Evolutionary conservation across 2,329 filamentous ascomycete species (phyloP).

Genomic region (Metarhizium robertsii): DNA sequence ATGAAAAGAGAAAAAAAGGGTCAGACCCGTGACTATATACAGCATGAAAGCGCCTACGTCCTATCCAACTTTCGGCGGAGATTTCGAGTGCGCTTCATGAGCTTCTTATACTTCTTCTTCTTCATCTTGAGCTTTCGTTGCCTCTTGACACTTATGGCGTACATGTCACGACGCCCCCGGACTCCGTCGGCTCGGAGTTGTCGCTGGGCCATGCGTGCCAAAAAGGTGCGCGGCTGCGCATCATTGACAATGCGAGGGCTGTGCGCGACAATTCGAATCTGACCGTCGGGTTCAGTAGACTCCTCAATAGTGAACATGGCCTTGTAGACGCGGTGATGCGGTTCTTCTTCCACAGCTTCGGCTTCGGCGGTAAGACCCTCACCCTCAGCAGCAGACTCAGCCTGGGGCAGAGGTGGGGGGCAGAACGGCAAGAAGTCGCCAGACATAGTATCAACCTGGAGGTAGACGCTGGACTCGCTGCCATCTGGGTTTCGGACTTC

Average conservation of each 20-base stretch:
- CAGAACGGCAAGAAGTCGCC: conserved; percentile 71
- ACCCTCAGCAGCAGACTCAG: conserved; percentile 37
- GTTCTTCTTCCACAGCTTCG: conserved; percentile 24
- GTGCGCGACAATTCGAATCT: conserved; percentile 52
- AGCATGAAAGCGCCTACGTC: conserved; percentile 27
- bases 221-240: conserved; percentile 44
- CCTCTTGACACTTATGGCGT: conserved; percentile 82
- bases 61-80: conserved; percentile 76
- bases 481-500: conserved; percentile 48
- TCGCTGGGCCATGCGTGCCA: conserved; percentile 60
- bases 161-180: conserved; percentile 49
- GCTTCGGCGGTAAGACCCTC: conserved; percentile 21
- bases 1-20: conserved; percentile 13
- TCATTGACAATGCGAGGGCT: conserved; percentile 48
- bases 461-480: conserved; percentile 47
- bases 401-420: conserved; percentile 70
- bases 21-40: conserved; percentile 16
- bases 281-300: conserved; percentile 48
- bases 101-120: conserved; percentile 99
- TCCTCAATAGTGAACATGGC: conserved; percentile 60
- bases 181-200: conserved; percentile 51
- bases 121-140: conserved; percentile 98
- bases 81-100: conserved; percentile 86
- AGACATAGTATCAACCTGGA: conserved; percentile 60
- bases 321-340: conserved; percentile 50